phyloP scores from a whole-genome alignment of 1,284 basidiomycete species.

The Austroboletus novae-zelandiae region DNA sequence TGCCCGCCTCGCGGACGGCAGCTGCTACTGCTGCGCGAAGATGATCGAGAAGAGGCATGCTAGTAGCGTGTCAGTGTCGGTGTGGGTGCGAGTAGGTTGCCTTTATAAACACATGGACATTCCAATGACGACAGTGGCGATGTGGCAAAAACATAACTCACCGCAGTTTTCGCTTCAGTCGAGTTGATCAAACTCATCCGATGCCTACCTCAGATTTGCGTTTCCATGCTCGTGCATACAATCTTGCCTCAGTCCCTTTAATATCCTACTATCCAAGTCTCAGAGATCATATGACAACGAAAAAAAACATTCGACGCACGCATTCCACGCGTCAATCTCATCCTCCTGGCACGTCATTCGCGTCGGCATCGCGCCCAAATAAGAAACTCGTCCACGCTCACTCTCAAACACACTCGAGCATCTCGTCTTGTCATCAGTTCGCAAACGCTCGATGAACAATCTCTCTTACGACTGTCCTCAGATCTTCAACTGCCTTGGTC shows the following conservation, averaged over 20 bases:
- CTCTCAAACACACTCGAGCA: conserved; percentile 68
- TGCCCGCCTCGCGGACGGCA: conserved; percentile 41
- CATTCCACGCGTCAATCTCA: conserved; percentile 77
- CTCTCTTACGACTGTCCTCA: conserved; percentile 68
- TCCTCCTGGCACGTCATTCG: conserved; percentile 50
- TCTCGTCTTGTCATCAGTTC: conserved; percentile 58
- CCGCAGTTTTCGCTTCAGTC: conserved; percentile 54
- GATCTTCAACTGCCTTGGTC: conserved; percentile 78
- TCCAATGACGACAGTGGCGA: conserved; percentile 11
- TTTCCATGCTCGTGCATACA: conserved; percentile 58
- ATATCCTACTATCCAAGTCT: conserved; percentile 43
- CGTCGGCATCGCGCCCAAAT: neutral
- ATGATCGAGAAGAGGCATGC: conserved; percentile 36
- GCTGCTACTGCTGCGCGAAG: conserved; percentile 40
- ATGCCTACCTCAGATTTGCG: conserved; percentile 50
- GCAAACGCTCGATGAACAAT: conserved; percentile 71
- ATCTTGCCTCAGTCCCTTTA: conserved; percentile 52
- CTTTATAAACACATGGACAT: conserved; percentile 10
- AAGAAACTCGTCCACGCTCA: conserved; percentile 33
- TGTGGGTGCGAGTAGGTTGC: neutral
- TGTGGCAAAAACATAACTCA: conserved; percentile 24
- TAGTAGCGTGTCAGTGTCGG: neutral
- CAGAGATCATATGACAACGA: neutral
- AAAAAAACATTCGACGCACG: conserved; percentile 40
- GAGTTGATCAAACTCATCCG: conserved; percentile 61